Percentiles rank a stretch among this genome's conserved stretches.
Evolutionary conservation across 1,139 yeast species (phyloP).

Genomic region (Yamadazyma dushanensis): DNA sequence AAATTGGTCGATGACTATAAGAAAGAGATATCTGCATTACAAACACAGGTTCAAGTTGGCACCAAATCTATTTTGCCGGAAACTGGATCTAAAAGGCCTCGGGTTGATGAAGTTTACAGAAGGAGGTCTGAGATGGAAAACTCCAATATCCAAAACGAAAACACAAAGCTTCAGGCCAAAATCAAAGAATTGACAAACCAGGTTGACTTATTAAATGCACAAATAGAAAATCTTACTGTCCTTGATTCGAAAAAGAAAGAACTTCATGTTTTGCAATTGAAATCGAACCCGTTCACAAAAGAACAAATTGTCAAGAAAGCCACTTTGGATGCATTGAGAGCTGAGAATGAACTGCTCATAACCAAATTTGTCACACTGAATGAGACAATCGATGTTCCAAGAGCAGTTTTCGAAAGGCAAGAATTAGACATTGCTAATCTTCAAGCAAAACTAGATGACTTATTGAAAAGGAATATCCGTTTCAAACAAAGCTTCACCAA

Average conservation of each 20-base stretch:
- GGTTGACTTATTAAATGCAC: constrained; percentile 12
- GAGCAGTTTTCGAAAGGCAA: constrained; percentile 63
- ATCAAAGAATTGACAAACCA: constrained; percentile 34
- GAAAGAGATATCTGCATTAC: constrained; percentile 48
- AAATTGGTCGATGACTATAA: constrained; percentile 58
- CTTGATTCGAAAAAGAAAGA: constrained; percentile 33
- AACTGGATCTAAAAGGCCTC: constrained; percentile 26
- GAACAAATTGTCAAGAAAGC: constrained; percentile 65
- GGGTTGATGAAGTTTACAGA: constrained; percentile 22
- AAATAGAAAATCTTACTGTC: constrained; percentile 18
- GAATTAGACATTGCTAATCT: constrained; percentile 53
- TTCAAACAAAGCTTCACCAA: constrained; percentile 64
- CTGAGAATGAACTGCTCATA: constrained; percentile 63
- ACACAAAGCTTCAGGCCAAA: constrained; percentile 38
- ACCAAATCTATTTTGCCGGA: constrained; percentile 20
- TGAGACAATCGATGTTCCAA: constrained; percentile 43
- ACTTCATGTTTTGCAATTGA: constrained; percentile 59
- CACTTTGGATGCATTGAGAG: constrained; percentile 49
- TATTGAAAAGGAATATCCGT: constrained; percentile 58
- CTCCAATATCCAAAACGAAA: constrained; percentile 40
- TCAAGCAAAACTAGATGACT: constrained; percentile 50
- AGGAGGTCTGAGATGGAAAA: constrained; percentile 26
- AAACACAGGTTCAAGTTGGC: constrained; percentile 26
- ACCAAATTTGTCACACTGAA: constrained; percentile 20
- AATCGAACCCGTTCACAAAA: constrained; percentile 64